phyloP scores from a whole-genome alignment of 495 filamentous ascomycete genomes.

The Penicillium cosmopolitanum region DNA sequence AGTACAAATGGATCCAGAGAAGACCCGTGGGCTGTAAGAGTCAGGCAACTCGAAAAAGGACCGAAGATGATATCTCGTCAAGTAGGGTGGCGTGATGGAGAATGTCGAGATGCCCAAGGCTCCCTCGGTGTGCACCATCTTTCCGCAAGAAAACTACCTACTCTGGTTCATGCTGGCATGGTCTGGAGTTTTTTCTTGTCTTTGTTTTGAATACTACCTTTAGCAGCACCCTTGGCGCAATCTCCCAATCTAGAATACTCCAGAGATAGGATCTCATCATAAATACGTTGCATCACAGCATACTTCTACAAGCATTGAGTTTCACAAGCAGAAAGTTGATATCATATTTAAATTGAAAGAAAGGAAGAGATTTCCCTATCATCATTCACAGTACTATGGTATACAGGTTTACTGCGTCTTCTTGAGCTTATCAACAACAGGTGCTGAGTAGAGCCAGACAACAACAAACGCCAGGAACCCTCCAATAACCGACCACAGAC shows the following conservation, averaged over 20 bases:
- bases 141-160: slow-evolving; percentile 1
- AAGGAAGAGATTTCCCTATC: slow-evolving; percentile 21
- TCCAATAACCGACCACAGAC: slow-evolving; percentile 77
- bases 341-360: slow-evolving; percentile 14
- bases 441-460: slow-evolving; percentile 87
- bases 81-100: slow-evolving; percentile 5
- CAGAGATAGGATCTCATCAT: not conserved
- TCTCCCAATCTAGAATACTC: slow-evolving; percentile 16
- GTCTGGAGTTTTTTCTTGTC: slow-evolving; percentile 27
- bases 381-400: slow-evolving; percentile 24
- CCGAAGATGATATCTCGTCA: not conserved
- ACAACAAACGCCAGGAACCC: slow-evolving; percentile 86
- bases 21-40: slow-evolving; percentile 48
- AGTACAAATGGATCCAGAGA: slow-evolving; percentile 55
- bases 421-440: slow-evolving; percentile 56
- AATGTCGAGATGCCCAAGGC: not conserved
- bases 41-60: not conserved
- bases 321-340: not conserved
- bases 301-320: slow-evolving; percentile 1
- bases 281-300: not conserved
- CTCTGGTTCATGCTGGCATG: slow-evolving; percentile 34
- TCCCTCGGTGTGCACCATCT: slow-evolving; percentile 14
- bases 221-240: slow-evolving; percentile 6
- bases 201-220: slow-evolving; percentile 10
- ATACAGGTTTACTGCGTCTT: slow-evolving; percentile 67